Conservation (phyloP, 1,139 yeast genomes). For the Magnusiomyces paraingens region DNA sequence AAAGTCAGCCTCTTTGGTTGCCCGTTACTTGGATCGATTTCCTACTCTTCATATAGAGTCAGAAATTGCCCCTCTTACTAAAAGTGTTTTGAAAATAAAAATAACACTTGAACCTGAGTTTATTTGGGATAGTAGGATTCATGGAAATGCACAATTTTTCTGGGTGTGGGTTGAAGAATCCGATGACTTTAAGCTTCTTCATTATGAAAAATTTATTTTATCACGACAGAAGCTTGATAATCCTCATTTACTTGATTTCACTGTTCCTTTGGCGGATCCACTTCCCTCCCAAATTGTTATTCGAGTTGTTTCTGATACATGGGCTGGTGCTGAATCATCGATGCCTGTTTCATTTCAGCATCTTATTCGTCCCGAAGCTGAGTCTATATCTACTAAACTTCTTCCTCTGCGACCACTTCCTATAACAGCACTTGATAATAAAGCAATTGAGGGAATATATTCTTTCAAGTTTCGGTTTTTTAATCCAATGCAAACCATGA, state of each 20-base stretch:
- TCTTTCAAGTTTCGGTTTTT: constrained; percentile 65
- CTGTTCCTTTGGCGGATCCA: constrained; percentile 87
- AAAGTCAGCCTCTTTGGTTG: constrained; percentile 61
- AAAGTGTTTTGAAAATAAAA: constrained; percentile 78
- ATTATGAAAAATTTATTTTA: constrained; percentile 73
- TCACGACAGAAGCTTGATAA: constrained; percentile 50
- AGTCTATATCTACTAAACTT: constrained; percentile 75
- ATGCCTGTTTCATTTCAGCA: constrained; percentile 86
- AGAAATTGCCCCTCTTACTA: constrained; percentile 86
- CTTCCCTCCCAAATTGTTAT: constrained; percentile 82
- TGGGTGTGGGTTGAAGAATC: constrained; percentile 92
- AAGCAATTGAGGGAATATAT: constrained; percentile 63
- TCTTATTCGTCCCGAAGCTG: constrained; percentile 79
- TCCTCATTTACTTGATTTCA: constrained; percentile 76
- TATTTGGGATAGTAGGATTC: constrained; percentile 73
- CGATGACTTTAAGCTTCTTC: constrained; percentile 58
- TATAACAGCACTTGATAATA: constrained; percentile 66
- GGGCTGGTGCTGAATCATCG: constrained; percentile 81
- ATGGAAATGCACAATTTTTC: constrained; percentile 79
- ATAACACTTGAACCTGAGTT: constrained; percentile 68
- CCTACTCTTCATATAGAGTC: constrained; percentile 70
- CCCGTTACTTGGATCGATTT: constrained; percentile 58
- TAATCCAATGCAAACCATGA: constrained; percentile 99
- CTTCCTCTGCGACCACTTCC: constrained; percentile 83
- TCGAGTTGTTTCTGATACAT: constrained; percentile 71